Conservation (phyloP, 805 yeast species). For the Yarrowia hollandica region DNA sequence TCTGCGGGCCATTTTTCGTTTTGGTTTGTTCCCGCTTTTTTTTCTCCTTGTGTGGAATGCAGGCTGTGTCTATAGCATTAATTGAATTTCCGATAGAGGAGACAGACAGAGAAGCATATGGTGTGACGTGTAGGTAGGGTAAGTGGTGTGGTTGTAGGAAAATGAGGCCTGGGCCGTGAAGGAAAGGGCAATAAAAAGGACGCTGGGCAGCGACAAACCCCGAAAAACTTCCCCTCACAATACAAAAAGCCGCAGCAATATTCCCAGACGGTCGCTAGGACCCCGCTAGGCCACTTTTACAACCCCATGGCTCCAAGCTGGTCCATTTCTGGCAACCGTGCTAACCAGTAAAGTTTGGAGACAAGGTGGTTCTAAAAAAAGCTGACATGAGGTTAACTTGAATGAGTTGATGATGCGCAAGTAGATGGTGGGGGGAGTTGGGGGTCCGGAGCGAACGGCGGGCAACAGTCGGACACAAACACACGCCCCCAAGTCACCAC, state of each 20-base stretch:
- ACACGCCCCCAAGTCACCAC: too few species aligned
- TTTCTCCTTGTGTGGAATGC: conserved; percentile 1
- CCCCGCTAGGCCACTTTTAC: neutral
- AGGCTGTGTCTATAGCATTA: conserved; percentile 21
- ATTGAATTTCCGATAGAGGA: neutral
- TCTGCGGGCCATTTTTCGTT: too few species aligned
- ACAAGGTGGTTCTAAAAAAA: conserved; percentile 20
- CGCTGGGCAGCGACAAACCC: too few species aligned
- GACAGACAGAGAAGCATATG: neutral
- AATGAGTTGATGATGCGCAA: neutral
- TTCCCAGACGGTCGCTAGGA: too few species aligned
- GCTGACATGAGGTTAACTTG: neutral
- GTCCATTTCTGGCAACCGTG: too few species aligned
- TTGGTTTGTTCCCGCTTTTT: neutral
- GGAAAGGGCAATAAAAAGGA: too few species aligned
- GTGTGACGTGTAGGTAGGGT: conserved; percentile 27
- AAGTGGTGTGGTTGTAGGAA: too few species aligned
- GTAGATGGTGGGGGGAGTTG: neutral
- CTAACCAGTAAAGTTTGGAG: conserved; percentile 6
- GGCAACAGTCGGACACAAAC: too few species aligned
- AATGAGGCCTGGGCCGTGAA: too few species aligned
- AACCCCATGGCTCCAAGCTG: neutral
- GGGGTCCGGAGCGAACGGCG: too few species aligned
- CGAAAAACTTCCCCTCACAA: too few species aligned
- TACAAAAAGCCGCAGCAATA: too few species aligned